phyloP scores from a whole-genome alignment of 23 red algal species.

The Gracilaria domingensis region DNA sequence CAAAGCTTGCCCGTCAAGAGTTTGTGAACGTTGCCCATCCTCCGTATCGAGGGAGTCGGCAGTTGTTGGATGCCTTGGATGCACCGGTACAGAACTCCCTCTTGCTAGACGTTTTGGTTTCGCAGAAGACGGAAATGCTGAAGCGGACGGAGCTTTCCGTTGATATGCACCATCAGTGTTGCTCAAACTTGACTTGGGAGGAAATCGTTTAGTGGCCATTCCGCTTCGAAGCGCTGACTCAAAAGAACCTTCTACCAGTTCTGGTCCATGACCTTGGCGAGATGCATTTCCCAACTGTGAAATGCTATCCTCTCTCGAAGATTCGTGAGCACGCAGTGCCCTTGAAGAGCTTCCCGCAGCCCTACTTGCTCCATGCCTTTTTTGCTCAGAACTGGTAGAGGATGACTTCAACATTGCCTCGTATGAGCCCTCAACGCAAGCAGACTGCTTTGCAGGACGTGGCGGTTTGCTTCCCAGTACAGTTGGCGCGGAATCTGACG shows the following conservation, averaged over 20 bases:
- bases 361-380: neutral
- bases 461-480: neutral
- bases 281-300: neutral
- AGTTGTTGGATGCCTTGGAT: neutral
- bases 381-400: neutral
- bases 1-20: neutral
- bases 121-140: neutral
- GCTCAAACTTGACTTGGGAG: neutral
- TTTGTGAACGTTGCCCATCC: neutral
- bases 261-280: neutral
- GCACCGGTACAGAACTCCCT: neutral
- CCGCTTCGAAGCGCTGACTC: neutral
- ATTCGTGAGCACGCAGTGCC: neutral
- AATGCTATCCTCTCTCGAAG: neutral
- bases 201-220: neutral
- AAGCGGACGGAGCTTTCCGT: neutral
- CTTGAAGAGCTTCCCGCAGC: neutral
- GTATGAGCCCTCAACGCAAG: conserved; percentile 11
- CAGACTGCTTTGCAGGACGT: neutral
- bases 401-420: neutral
- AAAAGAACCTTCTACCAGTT: neutral
- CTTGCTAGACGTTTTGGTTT: neutral
- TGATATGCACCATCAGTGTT: neutral
- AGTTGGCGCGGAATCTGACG: neutral
- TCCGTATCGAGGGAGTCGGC: neutral